phyloP scores from a whole-genome alignment of 2,329 filamentous ascomycete genomes.

The Macrophomina pseudophaseolina region DNA sequence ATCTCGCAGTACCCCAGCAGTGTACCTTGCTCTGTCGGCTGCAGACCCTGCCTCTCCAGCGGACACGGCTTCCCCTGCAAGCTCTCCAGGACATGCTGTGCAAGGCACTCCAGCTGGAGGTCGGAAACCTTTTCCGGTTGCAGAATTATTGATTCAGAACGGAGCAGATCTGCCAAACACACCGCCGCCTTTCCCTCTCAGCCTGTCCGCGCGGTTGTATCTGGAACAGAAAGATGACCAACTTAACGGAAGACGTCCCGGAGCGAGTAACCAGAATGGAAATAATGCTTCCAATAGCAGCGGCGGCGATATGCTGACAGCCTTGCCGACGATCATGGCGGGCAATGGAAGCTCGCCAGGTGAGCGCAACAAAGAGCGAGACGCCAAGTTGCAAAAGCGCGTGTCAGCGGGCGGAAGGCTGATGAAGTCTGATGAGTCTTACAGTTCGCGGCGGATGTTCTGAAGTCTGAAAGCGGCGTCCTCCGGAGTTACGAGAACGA shows the following conservation, averaged over 20 bases:
- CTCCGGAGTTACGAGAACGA: conserved; percentile 11
- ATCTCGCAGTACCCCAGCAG: conserved; percentile 83
- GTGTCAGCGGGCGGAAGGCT: conserved; percentile 48
- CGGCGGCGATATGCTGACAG: conserved; percentile 64
- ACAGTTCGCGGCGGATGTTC: conserved; percentile 35
- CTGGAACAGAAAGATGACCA: conserved; percentile 75
- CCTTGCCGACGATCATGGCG: conserved; percentile 61
- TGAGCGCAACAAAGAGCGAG: conserved; percentile 44
- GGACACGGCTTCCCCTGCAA: conserved; percentile 50
- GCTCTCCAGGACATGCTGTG: conserved; percentile 50
- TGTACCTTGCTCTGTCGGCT: conserved; percentile 89
- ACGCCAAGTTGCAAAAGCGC: conserved; percentile 46
- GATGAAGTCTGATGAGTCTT: conserved; percentile 45
- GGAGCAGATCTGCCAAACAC: conserved; percentile 82
- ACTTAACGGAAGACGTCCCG: conserved; percentile 39
- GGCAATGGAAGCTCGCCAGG: conserved; percentile 47
- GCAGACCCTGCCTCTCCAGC: conserved; percentile 85
- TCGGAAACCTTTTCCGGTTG: conserved; percentile 75
- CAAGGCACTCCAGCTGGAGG: conserved; percentile 47
- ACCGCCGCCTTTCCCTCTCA: conserved; percentile 82
- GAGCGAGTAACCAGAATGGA: conserved; percentile 6
- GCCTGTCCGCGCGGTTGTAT: conserved; percentile 78
- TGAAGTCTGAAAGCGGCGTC: conserved; percentile 23
- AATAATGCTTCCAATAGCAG: conserved; percentile 19
- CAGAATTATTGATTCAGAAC: conserved; percentile 91